These are phyloP conservation scores for Funneliformis caledonium DNA, from an alignment of 371 early-diverging fungal species.

Conservation along the genomic window DNA sequence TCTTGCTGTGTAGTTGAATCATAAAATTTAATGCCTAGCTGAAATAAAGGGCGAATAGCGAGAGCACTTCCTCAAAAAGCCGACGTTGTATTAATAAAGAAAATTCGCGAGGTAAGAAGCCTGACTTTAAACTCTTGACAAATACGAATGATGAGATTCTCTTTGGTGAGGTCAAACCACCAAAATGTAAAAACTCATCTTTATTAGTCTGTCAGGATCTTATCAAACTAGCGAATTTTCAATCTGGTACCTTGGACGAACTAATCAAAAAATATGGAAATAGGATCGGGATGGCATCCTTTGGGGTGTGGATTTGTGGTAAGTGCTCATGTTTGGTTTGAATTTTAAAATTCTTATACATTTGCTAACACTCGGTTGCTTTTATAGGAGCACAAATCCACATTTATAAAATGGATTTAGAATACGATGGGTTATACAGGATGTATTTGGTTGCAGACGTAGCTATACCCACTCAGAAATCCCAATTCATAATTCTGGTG, in stretches of 20 bases:
- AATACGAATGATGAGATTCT: constrained; percentile 1
- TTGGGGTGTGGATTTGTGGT: constrained; percentile 24
- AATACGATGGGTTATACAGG: constrained; percentile 10
- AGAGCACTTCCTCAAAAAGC: constrained; percentile 3
- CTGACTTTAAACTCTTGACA: constrained; percentile 1
- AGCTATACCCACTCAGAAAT: neutral
- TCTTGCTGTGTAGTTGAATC: too few relatives aligned
- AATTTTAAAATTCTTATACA: neutral
- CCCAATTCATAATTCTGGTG: constrained; percentile 15
- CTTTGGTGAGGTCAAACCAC: constrained; percentile 16
- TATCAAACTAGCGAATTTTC: constrained; percentile 14
- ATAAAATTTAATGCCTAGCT: neutral
- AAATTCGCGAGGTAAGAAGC: neutral
- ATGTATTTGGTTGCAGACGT: constrained; percentile 5
- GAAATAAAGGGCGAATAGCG: neutral
- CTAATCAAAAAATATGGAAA: constrained; percentile 31
- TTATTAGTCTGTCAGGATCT: constrained; percentile 10
- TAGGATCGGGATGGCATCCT: neutral
- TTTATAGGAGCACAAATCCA: constrained; percentile 20
- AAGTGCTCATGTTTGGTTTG: constrained; percentile 8
- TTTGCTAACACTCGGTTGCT: neutral
- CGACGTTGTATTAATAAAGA: neutral
- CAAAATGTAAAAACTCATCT: constrained; percentile 12
- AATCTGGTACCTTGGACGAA: constrained; percentile 9
- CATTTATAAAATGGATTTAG: constrained; percentile 27